Evolutionary conservation across 345 rosid genomes (phyloP).

Genomic region (Citrus australasica): DNA sequence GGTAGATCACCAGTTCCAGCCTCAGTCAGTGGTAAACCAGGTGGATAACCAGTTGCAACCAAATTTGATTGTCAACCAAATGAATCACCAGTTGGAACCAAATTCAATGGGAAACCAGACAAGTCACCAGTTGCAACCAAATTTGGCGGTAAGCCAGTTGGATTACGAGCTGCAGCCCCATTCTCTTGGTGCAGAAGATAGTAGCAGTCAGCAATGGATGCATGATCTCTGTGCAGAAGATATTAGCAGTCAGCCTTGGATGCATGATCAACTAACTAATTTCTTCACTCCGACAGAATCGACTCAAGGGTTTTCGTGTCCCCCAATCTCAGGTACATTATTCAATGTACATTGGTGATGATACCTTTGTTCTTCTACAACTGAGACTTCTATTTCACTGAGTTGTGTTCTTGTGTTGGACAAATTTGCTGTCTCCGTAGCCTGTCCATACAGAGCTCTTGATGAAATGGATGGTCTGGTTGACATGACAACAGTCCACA

Average conservation of each 20-base stretch:
- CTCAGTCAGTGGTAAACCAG: not conserved
- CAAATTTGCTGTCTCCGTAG: slow-evolving; percentile 39
- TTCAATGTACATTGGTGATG: slow-evolving; percentile 1
- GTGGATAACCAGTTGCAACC: slow-evolving; percentile 13
- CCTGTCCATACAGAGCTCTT: slow-evolving; percentile 45
- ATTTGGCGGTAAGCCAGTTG: not conserved
- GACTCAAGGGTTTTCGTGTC: slow-evolving; percentile 12
- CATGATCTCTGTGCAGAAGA: slow-evolving; percentile 24
- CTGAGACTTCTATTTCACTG: slow-evolving; percentile 22
- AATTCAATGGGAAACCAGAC: slow-evolving; percentile 14
- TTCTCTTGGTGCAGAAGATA: slow-evolving; percentile 21
- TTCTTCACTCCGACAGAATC: slow-evolving; percentile 18
- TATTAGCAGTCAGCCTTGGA: slow-evolving; percentile 30
- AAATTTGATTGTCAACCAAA: slow-evolving; percentile 12
- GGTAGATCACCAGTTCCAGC: slow-evolving; percentile 17
- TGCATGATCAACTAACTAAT: slow-evolving; percentile 33
- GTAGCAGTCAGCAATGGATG: slow-evolving; percentile 32
- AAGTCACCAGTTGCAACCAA: slow-evolving; percentile 15
- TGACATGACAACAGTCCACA: slow-evolving; percentile 32
- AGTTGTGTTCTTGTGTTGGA: slow-evolving; percentile 29
- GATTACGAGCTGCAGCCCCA: slow-evolving; percentile 16
- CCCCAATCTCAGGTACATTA: slow-evolving; percentile 49
- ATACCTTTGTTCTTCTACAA: slow-evolving; percentile 7
- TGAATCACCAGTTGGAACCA: slow-evolving; percentile 14
- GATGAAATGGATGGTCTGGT: slow-evolving; percentile 42